Conservation (phyloP, 2,329 filamentous ascomycete genomes). For the Periconia sp. region DNA sequence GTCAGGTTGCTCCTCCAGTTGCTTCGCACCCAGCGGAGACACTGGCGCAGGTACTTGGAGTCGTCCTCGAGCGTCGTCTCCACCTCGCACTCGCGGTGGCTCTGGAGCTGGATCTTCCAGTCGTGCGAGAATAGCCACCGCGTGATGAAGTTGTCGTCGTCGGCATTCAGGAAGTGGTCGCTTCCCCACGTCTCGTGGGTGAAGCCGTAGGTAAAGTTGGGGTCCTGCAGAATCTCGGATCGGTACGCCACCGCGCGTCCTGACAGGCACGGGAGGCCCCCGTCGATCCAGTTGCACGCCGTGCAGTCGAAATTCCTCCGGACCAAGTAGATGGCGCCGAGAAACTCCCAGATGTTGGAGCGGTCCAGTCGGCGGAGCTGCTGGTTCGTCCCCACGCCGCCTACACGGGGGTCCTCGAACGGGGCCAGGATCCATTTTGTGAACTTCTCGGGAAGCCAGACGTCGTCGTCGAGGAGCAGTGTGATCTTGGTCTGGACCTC, state of each 20-base stretch:
- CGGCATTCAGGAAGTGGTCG: constrained; percentile 88
- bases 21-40: constrained; percentile 91
- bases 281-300: constrained; percentile 92
- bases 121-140: constrained; percentile 91
- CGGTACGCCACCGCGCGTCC: constrained; percentile 92
- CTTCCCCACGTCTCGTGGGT: constrained; percentile 76
- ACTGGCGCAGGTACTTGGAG: constrained; percentile 88
- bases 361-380: constrained; percentile 74
- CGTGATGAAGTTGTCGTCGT: constrained; percentile 98
- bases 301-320: constrained; percentile 96
- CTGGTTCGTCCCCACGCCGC: constrained; percentile 92
- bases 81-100: constrained; percentile 81
- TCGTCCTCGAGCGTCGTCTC: constrained; percentile 92
- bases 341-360: constrained; percentile 79
- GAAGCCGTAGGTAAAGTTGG: constrained; percentile 86
- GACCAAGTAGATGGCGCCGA: constrained; percentile 90
- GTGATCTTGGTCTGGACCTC: constrained; percentile 84
- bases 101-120: constrained; percentile 96
- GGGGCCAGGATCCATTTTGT: constrained; percentile 92
- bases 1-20: constrained; percentile 98
- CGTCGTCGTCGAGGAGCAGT: constrained; percentile 94
- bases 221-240: constrained; percentile 83
- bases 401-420: constrained; percentile 82
- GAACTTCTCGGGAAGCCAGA: constrained; percentile 86
- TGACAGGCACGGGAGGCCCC: constrained; percentile 95